Evolutionary conservation across 1,139 yeast species (phyloP), one percentile per base, ranked within the genome.

Genomic region (Geotrichum bryndzae): DNA sequence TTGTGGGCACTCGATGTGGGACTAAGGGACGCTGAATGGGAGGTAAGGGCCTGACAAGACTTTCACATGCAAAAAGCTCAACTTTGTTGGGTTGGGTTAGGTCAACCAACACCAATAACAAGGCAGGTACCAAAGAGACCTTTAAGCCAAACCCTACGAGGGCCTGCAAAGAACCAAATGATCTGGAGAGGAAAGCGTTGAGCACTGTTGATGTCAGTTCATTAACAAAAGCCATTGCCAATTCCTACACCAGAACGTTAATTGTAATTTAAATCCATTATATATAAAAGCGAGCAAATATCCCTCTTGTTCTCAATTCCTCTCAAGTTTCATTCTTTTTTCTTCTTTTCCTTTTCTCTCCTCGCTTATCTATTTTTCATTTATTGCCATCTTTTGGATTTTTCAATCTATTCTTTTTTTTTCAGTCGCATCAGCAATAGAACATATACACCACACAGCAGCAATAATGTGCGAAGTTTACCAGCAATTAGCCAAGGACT

Each of bases 381-480:
- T 25, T 10, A 25, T 11, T 23, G 13, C 8, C 10, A 25, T 50
- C 22, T 0, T 8, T 50, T 50, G 27, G 23, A 4, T 23, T 48
- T 48, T n/a, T 48, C 10, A n/a, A 15, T 18, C 18, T 18, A n/a
- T 15, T 6, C 38, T 41, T 38, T n/a, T 38, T 10, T 38, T n/a
- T 38, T 38, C n/a, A n/a, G 45, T 13, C n/a, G 6, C 45, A 38
- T 38, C 45, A 38, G 5, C 45, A 13, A 11, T 38, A 4, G 15
- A 38, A 3, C 15, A 10, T 11, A 38, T 4, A 41, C 48, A n/a
- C 8, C 41, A 35, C 5, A 41, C 22, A 5, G n/a, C 3, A 41
- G 22, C 48, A 41, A 59, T n/a, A 35, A 60, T 60, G 62, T 50
- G 58, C 13, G 53, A 35, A 22, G 35, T 27, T 22, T 15, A 35